A percentile compares a stretch with the other conserved stretches of the same genome.
Conservation (phyloP, 495 filamentous ascomycete species). For the Penicillium roqueforti region DNA sequence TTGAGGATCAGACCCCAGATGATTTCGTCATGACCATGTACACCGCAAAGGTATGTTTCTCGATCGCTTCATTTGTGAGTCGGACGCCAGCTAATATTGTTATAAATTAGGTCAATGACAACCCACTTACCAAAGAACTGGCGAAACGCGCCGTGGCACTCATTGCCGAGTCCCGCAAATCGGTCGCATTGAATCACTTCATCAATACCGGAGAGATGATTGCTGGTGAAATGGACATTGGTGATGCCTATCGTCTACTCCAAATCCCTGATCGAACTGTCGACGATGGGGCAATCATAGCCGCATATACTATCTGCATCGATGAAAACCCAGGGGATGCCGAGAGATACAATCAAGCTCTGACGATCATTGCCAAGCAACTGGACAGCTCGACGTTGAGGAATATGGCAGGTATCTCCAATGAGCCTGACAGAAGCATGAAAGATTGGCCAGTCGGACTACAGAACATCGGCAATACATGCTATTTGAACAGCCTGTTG, state of each 20-base stretch:
- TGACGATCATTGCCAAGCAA: constrained; percentile 48
- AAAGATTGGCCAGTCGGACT: constrained; percentile 72
- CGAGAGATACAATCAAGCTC: constrained; percentile 46
- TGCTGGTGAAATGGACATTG: constrained; percentile 53
- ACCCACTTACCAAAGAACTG: constrained; percentile 41
- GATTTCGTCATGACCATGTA: constrained; percentile 58
- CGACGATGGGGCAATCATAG: constrained; percentile 48
- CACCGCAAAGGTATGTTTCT: constrained; percentile 47
- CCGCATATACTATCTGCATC: constrained; percentile 47
- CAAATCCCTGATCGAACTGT: constrained; percentile 51
- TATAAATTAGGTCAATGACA: constrained; percentile 41
- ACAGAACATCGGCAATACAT: constrained; percentile 93
- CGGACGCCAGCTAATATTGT: neutral
- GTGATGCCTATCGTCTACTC: constrained; percentile 54
- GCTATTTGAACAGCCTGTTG: constrained; percentile 93
- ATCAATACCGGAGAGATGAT: constrained; percentile 51
- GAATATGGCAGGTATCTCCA: constrained; percentile 32
- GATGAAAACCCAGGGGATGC: constrained; percentile 47
- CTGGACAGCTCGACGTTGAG: constrained; percentile 43
- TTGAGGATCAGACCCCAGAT: constrained; percentile 47
- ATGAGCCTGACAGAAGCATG: constrained; percentile 31
- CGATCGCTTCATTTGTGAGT: neutral
- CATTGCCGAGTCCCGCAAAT: constrained; percentile 55
- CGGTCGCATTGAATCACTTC: constrained; percentile 49
- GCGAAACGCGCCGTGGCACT: constrained; percentile 52